A percentile compares a stretch with the other conserved stretches of the same genome.
Evolutionary conservation across 2,329 filamentous ascomycete genomes (phyloP).

Genomic region (Verticillium nonalfalfae): DNA sequence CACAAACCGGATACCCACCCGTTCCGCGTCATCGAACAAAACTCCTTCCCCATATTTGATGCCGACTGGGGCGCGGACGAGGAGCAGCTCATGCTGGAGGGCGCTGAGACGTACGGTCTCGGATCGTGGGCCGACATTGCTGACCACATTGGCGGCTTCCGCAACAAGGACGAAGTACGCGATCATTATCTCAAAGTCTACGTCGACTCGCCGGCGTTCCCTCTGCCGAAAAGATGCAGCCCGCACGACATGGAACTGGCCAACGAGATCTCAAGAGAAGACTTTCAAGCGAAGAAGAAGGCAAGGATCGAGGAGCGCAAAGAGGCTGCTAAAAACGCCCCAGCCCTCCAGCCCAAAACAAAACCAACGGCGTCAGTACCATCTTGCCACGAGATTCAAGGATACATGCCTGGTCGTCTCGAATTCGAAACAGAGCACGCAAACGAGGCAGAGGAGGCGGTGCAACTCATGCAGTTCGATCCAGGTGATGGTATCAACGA

Average conservation of each 20-base stretch:
- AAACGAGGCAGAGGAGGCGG: constrained; percentile 96
- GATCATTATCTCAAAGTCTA: constrained; percentile 91
- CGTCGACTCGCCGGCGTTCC: constrained; percentile 76
- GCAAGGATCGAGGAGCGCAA: constrained; percentile 86
- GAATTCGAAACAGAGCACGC: constrained; percentile 98
- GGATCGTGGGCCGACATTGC: constrained; percentile 98
- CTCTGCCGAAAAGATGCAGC: constrained; percentile 78
- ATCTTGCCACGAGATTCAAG: constrained; percentile 94
- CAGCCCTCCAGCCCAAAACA: constrained; percentile 80
- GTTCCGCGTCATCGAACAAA: constrained; percentile 94
- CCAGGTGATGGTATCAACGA: constrained; percentile 90
- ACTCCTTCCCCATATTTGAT: constrained; percentile 95
- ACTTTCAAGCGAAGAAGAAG: constrained; percentile 92
- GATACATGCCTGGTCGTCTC: constrained; percentile 94
- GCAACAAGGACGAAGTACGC: constrained; percentile 89
- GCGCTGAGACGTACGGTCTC: constrained; percentile 90
- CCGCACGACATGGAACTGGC: constrained; percentile 74
- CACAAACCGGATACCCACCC: constrained; percentile 84
- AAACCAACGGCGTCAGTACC: constrained; percentile 95
- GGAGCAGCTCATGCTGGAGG: constrained; percentile 87
- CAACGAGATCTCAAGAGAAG: constrained; percentile 76
- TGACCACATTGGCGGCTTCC: constrained; percentile 93
- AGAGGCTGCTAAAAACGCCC: constrained; percentile 77
- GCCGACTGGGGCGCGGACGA: constrained; percentile 96
- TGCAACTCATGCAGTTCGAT: constrained; percentile 97